Evolutionary conservation across 257 asterid genomes (phyloP).

Genomic region (Scutellaria baicalensis): DNA sequence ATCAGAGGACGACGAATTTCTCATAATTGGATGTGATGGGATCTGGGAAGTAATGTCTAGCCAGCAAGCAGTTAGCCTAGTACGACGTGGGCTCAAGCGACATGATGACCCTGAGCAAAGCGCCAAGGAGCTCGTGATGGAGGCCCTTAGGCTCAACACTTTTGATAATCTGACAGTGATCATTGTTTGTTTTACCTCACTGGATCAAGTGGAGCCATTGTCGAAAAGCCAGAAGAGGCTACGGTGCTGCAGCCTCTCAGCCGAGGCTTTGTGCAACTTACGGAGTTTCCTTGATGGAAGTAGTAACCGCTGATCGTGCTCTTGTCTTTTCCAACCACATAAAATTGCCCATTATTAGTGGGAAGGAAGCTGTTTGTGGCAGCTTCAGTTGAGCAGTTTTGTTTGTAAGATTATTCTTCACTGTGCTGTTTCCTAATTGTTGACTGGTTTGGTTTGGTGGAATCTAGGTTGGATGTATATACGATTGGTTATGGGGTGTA

Average conservation of each 20-base stretch:
- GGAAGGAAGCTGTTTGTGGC: constrained; percentile 20
- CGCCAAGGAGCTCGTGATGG: constrained; percentile 79
- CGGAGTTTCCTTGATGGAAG: constrained; percentile 49
- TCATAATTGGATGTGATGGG: constrained; percentile 83
- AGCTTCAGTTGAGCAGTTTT: constrained; percentile 16
- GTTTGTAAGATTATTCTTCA: background rate
- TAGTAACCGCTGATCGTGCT: constrained; percentile 19
- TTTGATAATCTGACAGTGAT: constrained; percentile 72
- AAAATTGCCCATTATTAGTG: constrained; percentile 6
- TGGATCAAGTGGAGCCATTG: constrained; percentile 33
- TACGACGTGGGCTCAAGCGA: constrained; percentile 56
- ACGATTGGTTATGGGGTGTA: constrained; percentile 26
- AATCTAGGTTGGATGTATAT: constrained; percentile 23
- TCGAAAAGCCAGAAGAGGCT: constrained; percentile 32
- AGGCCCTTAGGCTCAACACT: constrained; percentile 67
- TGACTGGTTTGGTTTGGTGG: constrained; percentile 16
- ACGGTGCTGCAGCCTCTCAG: constrained; percentile 62
- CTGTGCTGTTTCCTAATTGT: background rate
- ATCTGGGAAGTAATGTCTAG: constrained; percentile 83
- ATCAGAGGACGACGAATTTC: constrained; percentile 75
- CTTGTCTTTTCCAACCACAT: background rate
- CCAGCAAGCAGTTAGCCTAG: constrained; percentile 74
- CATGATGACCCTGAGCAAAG: constrained; percentile 83
- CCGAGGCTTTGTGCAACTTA: constrained; percentile 61
- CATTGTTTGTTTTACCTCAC: constrained; percentile 46